Percentiles rank a stretch among this genome's conserved stretches.
Conservation (phyloP, 1,284 basidiomycete species). For the Veloporphyrellus conicus region DNA sequence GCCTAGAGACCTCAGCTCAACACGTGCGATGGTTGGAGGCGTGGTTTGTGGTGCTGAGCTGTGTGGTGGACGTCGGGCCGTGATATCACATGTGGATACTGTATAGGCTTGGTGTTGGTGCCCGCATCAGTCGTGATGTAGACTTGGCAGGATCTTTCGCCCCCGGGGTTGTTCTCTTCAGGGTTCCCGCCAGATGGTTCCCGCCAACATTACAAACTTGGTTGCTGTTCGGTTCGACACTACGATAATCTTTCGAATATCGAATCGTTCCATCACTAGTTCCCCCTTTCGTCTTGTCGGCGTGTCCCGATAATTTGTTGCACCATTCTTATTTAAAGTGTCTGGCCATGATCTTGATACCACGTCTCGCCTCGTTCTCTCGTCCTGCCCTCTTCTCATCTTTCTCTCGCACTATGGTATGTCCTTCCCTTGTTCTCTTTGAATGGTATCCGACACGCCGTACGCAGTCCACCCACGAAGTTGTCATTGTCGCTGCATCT, state of each 20-base stretch:
- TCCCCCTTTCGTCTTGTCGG: slow-evolving; percentile 19
- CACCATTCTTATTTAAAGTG: slow-evolving; percentile 17
- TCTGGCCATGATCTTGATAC: slow-evolving; percentile 34
- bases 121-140: slow-evolving; percentile 1
- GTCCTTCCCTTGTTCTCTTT: slow-evolving; percentile 13
- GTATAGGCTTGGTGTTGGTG: neutral
- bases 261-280: slow-evolving; percentile 9
- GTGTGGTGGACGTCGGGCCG: slow-evolving; percentile 49
- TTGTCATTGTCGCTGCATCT: slow-evolving; percentile 91
- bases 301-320: slow-evolving; percentile 19
- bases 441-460: slow-evolving; percentile 3
- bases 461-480: slow-evolving; percentile 58
- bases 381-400: slow-evolving; percentile 37
- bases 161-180: neutral
- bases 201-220: neutral
- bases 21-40: slow-evolving; percentile 55
- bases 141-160: slow-evolving; percentile 11
- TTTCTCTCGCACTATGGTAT: slow-evolving; percentile 44
- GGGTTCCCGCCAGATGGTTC: slow-evolving; percentile 10
- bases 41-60: slow-evolving; percentile 72
- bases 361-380: slow-evolving; percentile 31
- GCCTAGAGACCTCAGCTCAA: slow-evolving; percentile 23
- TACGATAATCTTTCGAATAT: neutral
- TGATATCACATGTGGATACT: slow-evolving; percentile 8
- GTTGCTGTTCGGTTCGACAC: neutral